Evolutionary conservation across 495 filamentous ascomycete genomes (phyloP), one percentile per base, ranked within the genome.

Genomic region (Penicillium fimorum): DNA sequence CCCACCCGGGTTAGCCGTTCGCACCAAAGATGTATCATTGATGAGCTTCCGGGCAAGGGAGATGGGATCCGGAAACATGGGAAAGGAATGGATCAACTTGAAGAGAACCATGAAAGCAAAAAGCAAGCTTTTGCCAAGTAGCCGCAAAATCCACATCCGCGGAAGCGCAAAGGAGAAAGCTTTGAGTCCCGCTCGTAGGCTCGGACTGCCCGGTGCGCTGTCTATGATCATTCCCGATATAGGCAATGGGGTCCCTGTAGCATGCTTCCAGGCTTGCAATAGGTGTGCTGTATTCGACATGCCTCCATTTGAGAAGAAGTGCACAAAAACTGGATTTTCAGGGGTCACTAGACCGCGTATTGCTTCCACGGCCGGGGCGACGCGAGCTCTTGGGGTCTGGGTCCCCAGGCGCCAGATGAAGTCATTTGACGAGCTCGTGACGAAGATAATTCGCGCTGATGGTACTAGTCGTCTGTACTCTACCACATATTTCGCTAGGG

Each of bases 221-320:
- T 79, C 76, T 7, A 77, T 30, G 20, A 79, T 51, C 58, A 71
- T 72, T 0, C 68, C 66, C 1, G 67, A 73, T 4, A 79, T 54
- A 15, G 62, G 67, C 8, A 77, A 49, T 7, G 72, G 47, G 1
- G 56, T 54, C 0, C 76, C 76, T 0, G 71, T 70, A 1, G 61
- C 60, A 10, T 60, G 40, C 13, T 61, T 63, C 45, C 74, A 79
- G 15, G 68, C 58, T 24, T 63, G 58, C 6, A 79, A 62, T 32
- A 77, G 42, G 42, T 76, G 56, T 7, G 63, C 61, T 0, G 64
- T 65, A 8, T 64, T 60, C 20, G 66, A 70, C 30, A 74, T 40
- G 12, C 76, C 76, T 22, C 76, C 76, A 45, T 79, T 79, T 12
- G 74, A 77, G 65, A 79, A 79, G 20, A 76, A 57, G 57, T 79